Percentiles rank a stretch among this genome's conserved stretches.
Conservation (phyloP, 2,329 filamentous ascomycete species). For the Epicoccum nigrum region DNA sequence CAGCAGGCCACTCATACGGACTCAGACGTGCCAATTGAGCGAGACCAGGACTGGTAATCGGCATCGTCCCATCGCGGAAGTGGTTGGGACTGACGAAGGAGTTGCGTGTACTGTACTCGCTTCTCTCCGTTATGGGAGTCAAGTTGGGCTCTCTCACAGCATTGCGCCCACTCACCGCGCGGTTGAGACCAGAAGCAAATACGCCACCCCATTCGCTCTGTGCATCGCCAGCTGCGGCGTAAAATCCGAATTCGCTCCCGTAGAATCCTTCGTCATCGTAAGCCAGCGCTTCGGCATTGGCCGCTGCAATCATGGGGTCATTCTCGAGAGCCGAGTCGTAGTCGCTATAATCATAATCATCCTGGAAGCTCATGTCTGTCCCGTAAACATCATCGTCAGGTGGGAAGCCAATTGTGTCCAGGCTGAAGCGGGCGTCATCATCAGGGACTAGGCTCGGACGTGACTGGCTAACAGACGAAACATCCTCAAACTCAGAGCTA, state of each 20-base stretch:
- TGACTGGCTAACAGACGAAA: slow-evolving; percentile 41
- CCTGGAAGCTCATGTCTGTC: slow-evolving; percentile 47
- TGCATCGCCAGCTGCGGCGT: slow-evolving; percentile 65
- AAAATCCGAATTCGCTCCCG: slow-evolving; percentile 96
- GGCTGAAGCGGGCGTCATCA: slow-evolving; percentile 58
- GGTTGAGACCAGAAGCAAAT: slow-evolving; percentile 73
- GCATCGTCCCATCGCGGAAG: slow-evolving; percentile 54
- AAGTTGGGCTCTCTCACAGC: slow-evolving; percentile 81
- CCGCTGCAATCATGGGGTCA: slow-evolving; percentile 90
- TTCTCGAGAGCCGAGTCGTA: slow-evolving; percentile 60
- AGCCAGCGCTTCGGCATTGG: slow-evolving; percentile 90
- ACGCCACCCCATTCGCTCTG: slow-evolving; percentile 83
- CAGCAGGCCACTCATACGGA: slow-evolving; percentile 59
- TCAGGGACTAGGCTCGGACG: slow-evolving; percentile 56
- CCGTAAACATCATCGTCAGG: slow-evolving; percentile 43
- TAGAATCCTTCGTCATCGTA: slow-evolving; percentile 95
- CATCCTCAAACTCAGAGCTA: slow-evolving; percentile 43
- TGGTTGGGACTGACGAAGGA: slow-evolving; percentile 78
- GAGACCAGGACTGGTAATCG: slow-evolving; percentile 68
- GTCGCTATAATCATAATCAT: slow-evolving; percentile 65
- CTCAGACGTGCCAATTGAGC: slow-evolving; percentile 71
- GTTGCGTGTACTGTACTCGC: slow-evolving; percentile 94
- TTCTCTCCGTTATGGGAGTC: slow-evolving; percentile 94
- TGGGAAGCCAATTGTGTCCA: slow-evolving; percentile 50
- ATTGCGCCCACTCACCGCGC: slow-evolving; percentile 71